Base-by-base conservation (phyloP, 139 green algal species). In the Coelastrella sp. region DNA sequence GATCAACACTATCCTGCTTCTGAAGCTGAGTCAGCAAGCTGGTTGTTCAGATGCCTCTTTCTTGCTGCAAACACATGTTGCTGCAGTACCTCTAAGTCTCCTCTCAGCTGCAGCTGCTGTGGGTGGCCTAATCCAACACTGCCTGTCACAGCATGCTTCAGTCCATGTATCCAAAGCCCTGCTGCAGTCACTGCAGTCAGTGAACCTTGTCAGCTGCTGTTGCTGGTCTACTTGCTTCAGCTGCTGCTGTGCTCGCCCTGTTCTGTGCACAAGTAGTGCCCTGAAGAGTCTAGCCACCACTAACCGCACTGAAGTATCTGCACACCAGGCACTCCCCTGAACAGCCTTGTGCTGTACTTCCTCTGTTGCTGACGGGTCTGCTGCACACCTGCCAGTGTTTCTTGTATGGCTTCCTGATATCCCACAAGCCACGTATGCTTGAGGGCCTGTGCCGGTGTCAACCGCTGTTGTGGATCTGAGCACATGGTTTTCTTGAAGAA, bases 31-130 rank as follows among this genome's bases (percentile, higher is more conserved):
- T n/a, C n/a, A n/a, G n/a, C n/a, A n/a, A n/a, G 45, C 27, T 48
- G 67, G 38, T n/a, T 38, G 34, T 51, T 34, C 68, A 21, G 23
- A 23, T 25, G 30, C 35, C 30, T n/a, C 19, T 27, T 40, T 32
- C 30, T 7, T 43, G 27, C 4, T 66, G 17, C 27, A 66, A 17
- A n/a, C 4, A 30, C 41, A 9, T 4, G 21, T 34, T 34, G 51
- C 75, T 82, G 21, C 53, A 82, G 34, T 5, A 66, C 35, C 23
- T 71, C 53, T 23, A 82, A 23, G n/a, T 82, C 75, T 3, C 75
- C 75, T 21, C 75, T 35, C 75, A 82, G 35, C 51, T 82, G 75
- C 53, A 82, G 53, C 75, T 71, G 21, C 35, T 53, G 19, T 9
- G 38, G 15, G 27, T 17, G 51, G 69, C 51, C 53, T 71, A 35